Conservation (phyloP, 164 flowering plant genomes). For the Annona squamosa region DNA sequence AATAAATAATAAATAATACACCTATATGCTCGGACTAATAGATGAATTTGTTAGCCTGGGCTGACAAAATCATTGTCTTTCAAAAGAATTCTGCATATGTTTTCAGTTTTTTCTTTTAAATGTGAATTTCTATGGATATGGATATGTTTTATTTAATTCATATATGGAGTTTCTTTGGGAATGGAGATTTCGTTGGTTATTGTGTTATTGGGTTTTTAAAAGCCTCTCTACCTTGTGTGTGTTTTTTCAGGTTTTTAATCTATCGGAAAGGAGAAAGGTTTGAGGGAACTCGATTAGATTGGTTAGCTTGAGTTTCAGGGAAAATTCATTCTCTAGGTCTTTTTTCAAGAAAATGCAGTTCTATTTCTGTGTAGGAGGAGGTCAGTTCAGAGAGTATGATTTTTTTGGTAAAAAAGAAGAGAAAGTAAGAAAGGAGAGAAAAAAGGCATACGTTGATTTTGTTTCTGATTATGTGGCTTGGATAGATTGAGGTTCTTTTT, state of each 20-base stretch:
- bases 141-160: too few relatives aligned
- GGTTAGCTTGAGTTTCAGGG: background rate
- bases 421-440: background rate
- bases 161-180: too few relatives aligned
- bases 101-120: too few relatives aligned
- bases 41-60: too few relatives aligned
- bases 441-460: background rate
- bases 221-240: background rate
- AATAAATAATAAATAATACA: too few relatives aligned
- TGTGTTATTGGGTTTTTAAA: background rate
- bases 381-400: background rate
- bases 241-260: background rate
- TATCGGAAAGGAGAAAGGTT: background rate
- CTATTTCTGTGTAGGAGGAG: too few relatives aligned
- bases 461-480: background rate
- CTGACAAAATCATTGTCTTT: too few relatives aligned
- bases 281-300: background rate
- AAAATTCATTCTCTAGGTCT: background rate
- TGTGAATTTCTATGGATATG: too few relatives aligned
- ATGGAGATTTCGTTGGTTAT: too few relatives aligned
- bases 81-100: too few relatives aligned
- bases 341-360: background rate
- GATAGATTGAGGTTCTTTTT: background rate
- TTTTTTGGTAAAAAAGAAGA: background rate
- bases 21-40: too few relatives aligned